phyloP scores from a whole-genome alignment of 495 filamentous ascomycete genomes.

The Mytilinidion resinicola region DNA sequence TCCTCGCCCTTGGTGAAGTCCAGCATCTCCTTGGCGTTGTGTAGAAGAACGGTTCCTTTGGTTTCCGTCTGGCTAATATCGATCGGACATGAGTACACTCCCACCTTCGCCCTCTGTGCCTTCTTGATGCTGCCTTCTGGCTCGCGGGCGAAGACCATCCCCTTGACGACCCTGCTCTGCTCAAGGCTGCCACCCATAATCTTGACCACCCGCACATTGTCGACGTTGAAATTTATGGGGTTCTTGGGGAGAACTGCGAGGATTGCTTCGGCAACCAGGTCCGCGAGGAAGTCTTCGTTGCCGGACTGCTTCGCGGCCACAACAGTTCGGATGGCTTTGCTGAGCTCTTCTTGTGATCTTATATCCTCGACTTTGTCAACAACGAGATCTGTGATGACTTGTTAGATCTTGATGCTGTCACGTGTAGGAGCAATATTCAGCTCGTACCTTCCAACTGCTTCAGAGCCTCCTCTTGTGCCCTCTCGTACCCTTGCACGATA shows the following conservation, averaged over 20 bases:
- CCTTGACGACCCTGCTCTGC: slow-evolving; percentile 90
- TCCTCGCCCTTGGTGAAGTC: slow-evolving; percentile 98
- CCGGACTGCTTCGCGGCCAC: slow-evolving; percentile 95
- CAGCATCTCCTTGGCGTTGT: slow-evolving; percentile 97
- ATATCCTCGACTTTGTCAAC: slow-evolving; percentile 87
- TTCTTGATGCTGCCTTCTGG: slow-evolving; percentile 83
- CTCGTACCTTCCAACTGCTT: slow-evolving; percentile 68
- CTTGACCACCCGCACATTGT: slow-evolving; percentile 98
- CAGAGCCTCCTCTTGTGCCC: slow-evolving; percentile 81
- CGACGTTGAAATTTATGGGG: slow-evolving; percentile 97
- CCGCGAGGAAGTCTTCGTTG: slow-evolving; percentile 77
- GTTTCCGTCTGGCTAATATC: slow-evolving; percentile 97
- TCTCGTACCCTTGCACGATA: slow-evolving; percentile 92
- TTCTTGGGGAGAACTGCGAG: slow-evolving; percentile 94
- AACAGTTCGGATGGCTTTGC: slow-evolving; percentile 93
- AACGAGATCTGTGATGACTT: slow-evolving; percentile 57
- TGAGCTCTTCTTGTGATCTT: slow-evolving; percentile 68
- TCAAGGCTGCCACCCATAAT: slow-evolving; percentile 97
- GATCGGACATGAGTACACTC: slow-evolving; percentile 92
- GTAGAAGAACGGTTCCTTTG: slow-evolving; percentile 97
- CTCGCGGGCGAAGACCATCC: slow-evolving; percentile 95
- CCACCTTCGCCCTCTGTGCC: slow-evolving; percentile 88
- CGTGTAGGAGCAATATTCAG: not conserved
- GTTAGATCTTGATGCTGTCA: not conserved
- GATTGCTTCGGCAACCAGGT: slow-evolving; percentile 86